Evolutionary conservation across 2,329 filamentous ascomycete genomes (phyloP).

Genomic region (Ophiocordyceps camponoti-leonardi): DNA sequence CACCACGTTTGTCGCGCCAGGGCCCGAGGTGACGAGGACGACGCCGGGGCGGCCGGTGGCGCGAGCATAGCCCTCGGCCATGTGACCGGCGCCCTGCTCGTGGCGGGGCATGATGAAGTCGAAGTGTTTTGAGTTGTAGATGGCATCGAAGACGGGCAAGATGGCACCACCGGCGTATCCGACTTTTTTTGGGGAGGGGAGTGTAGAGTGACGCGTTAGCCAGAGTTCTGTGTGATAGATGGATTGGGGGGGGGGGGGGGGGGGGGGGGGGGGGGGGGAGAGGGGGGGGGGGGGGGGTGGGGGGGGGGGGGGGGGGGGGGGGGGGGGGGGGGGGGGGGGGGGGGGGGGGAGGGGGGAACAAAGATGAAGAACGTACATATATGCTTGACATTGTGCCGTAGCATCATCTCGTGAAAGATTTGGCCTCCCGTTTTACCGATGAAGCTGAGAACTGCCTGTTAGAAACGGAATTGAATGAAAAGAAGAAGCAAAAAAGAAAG

Average conservation of each 20-base stretch:
- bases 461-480: too few species aligned
- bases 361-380: constrained; percentile 44
- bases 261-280: too few species aligned
- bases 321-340: too few species aligned
- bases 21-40: constrained; percentile 90
- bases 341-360: too few species aligned
- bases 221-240: neutral
- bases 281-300: too few species aligned
- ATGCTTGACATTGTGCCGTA: constrained; percentile 79
- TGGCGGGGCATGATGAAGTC: constrained; percentile 90
- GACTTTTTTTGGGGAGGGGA: constrained; percentile 35
- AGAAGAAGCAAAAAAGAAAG: too few species aligned
- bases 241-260: neutral
- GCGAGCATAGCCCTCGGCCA: constrained; percentile 93
- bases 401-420: constrained; percentile 99
- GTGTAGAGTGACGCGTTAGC: constrained; percentile 3
- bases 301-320: too few species aligned
- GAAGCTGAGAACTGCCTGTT: constrained; percentile 36
- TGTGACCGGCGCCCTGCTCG: constrained; percentile 95
- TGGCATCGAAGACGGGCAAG: constrained; percentile 94
- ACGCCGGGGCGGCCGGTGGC: constrained; percentile 89
- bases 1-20: constrained; percentile 89
- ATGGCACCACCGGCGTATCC: constrained; percentile 92
- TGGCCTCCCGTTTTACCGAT: constrained; percentile 90
- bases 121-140: constrained; percentile 95